A percentile compares a stretch with the other conserved stretches of the same genome.
These are phyloP conservation scores for Chrysanthemum lavandulifolium DNA, from an alignment of 129 eudicot genomes.

Conservation along the genomic window DNA sequence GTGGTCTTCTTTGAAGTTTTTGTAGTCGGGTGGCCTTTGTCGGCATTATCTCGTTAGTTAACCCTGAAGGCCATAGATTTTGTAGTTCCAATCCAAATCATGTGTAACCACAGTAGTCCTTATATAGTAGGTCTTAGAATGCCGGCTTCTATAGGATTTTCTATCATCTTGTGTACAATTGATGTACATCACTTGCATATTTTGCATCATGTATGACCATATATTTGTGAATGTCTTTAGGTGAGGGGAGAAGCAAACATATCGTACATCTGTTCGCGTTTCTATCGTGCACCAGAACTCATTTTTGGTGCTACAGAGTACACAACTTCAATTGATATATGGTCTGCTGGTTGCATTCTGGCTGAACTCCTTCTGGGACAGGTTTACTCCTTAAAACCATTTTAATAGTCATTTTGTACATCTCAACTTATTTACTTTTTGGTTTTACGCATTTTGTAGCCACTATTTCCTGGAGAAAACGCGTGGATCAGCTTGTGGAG, in stretches of 20 bases:
- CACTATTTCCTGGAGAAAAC: slow-evolving; percentile 95
- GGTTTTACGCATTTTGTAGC: slow-evolving; percentile 35
- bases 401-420: not conserved
- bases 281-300: slow-evolving; percentile 94
- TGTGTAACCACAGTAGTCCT: not conserved
- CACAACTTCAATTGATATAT: slow-evolving; percentile 83
- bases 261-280: slow-evolving; percentile 91
- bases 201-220: not conserved
- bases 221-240: slow-evolving; percentile 32
- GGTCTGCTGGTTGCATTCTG: slow-evolving; percentile 99
- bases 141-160: not conserved
- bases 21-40: not conserved
- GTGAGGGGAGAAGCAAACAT: slow-evolving; percentile 92
- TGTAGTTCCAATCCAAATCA: not conserved
- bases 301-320: slow-evolving; percentile 95
- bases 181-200: not conserved
- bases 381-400: slow-evolving; percentile 36
- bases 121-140: not conserved
- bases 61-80: too few species aligned
- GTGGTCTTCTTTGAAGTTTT: not conserved
- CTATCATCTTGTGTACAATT: not conserved
- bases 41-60: not conserved
- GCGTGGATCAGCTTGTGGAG: slow-evolving; percentile 98
- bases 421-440: not conserved
- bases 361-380: slow-evolving; percentile 97